Percentiles rank a stretch among this genome's conserved stretches.
Evolutionary conservation across 1,284 basidiomycete species (phyloP).

Genomic region (Melampsora americana): DNA sequence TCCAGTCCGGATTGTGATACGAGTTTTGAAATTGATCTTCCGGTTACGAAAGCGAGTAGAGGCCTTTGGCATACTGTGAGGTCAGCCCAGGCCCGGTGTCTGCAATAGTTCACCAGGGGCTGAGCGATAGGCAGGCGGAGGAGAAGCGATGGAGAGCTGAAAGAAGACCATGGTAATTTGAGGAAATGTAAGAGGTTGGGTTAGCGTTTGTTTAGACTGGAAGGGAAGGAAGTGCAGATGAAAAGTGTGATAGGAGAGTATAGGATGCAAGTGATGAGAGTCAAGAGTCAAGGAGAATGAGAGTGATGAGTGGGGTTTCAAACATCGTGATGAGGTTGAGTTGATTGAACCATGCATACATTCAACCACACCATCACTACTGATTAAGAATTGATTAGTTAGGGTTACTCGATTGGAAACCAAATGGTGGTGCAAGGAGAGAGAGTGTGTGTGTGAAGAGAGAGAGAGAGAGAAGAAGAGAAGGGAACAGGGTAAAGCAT

Average conservation of each 20-base stretch:
- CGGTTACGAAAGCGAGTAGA: conserved; percentile 53
- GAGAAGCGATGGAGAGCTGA: not conserved
- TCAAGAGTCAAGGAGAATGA: not conserved
- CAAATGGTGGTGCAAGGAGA: not conserved
- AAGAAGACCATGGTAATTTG: not conserved
- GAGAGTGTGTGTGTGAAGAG: not conserved
- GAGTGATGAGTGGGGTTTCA: not conserved
- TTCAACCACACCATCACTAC: not conserved
- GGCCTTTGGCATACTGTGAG: conserved; percentile 37
- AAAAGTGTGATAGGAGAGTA: not conserved
- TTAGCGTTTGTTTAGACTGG: not conserved
- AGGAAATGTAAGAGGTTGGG: not conserved
- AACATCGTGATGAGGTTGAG: not conserved
- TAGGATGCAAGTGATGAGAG: not conserved
- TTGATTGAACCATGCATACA: not conserved
- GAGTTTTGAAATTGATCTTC: conserved; percentile 53
- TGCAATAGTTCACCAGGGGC: not conserved
- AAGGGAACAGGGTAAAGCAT: not conserved
- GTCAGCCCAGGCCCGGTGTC: not conserved
- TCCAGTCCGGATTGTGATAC: conserved; percentile 50
- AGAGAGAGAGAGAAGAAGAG: not conserved
- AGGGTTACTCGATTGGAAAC: not conserved
- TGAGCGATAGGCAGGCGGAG: not conserved
- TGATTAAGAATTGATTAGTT: not conserved
- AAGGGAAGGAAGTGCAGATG: not conserved